Conservation (phyloP, 164 flowering plant genomes). For the Hamamelis virginiana region DNA sequence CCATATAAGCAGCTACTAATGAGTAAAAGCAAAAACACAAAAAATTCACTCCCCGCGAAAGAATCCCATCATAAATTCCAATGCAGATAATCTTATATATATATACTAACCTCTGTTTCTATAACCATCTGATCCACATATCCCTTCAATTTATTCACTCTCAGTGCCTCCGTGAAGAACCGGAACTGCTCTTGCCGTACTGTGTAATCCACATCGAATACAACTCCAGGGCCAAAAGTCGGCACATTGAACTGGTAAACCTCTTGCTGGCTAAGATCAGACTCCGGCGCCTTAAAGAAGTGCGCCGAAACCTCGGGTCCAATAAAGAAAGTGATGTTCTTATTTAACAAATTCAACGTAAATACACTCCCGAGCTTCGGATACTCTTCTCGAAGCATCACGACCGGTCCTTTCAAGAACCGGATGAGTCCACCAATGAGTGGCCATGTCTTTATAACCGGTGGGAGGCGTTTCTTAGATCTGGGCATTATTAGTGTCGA, state of each 20-base stretch:
- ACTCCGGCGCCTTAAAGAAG: constrained; percentile 90
- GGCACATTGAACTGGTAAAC: constrained; percentile 98
- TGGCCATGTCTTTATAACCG: constrained; percentile 59
- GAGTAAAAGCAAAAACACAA: background rate
- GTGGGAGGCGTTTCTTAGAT: constrained; percentile 74
- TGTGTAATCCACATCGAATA: constrained; percentile 81
- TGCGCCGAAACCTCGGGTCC: constrained; percentile 90
- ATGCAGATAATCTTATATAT: too few relatives aligned
- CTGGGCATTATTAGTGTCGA: constrained; percentile 48
- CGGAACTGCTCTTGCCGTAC: constrained; percentile 94
- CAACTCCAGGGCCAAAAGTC: constrained; percentile 97
- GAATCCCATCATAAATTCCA: too few relatives aligned
- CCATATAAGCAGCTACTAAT: too few relatives aligned
- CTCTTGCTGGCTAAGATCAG: constrained; percentile 97
- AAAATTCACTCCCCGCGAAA: too few relatives aligned
- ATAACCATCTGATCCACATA: constrained; percentile 95
- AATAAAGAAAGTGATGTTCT: constrained; percentile 82
- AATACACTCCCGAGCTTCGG: constrained; percentile 93
- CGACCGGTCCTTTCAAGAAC: constrained; percentile 87
- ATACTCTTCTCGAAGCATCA: constrained; percentile 85
- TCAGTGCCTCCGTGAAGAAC: constrained; percentile 86
- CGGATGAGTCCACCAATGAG: constrained; percentile 70
- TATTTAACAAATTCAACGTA: constrained; percentile 59
- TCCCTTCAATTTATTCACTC: constrained; percentile 76
- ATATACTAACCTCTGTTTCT: constrained; percentile 77